phyloP scores from a whole-genome alignment of 2,329 filamentous ascomycete genomes.

The Fusarium proliferatum region DNA sequence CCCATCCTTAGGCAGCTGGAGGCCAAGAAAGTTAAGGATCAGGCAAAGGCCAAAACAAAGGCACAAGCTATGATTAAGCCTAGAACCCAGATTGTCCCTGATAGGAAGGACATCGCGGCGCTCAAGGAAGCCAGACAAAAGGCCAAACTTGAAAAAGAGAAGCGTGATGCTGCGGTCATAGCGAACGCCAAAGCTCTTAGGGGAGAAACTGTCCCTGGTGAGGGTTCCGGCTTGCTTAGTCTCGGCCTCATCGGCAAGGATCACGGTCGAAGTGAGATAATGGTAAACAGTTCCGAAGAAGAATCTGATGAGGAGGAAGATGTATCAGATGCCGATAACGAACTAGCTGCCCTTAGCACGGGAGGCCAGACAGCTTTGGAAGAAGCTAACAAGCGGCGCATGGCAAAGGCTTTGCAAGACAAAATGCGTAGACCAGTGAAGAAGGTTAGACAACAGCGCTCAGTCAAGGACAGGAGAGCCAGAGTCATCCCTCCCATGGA shows the following conservation, averaged over 20 bases:
- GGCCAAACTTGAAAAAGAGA: conserved; percentile 79
- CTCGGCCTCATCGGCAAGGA: conserved; percentile 82
- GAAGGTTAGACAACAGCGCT: conserved; percentile 82
- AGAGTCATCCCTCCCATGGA: conserved; percentile 91
- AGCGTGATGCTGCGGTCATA: conserved; percentile 76
- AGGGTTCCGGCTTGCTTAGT: conserved; percentile 81
- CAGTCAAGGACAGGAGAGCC: conserved; percentile 93
- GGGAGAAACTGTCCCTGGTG: conserved; percentile 63
- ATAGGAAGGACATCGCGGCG: conserved; percentile 53
- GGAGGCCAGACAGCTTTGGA: conserved; percentile 61
- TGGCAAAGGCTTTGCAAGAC: conserved; percentile 59
- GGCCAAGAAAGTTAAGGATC: conserved; percentile 50
- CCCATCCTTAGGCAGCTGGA: conserved; percentile 60
- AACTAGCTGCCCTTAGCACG: conserved; percentile 60
- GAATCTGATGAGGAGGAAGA: conserved; percentile 76
- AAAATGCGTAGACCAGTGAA: conserved; percentile 79
- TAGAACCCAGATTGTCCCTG: conserved; percentile 46
- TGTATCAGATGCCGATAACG: conserved; percentile 62
- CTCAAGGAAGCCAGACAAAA: conserved; percentile 78
- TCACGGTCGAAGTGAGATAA: conserved; percentile 85
- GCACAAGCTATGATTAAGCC: conserved; percentile 45
- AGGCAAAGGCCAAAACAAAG: conserved; percentile 46
- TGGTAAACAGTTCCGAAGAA: conserved; percentile 87
- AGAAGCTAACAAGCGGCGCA: conserved; percentile 59
- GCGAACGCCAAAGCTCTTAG: conserved; percentile 69